Conservation (phyloP, 257 asterid genomes). For the Nemophila menziesii region DNA sequence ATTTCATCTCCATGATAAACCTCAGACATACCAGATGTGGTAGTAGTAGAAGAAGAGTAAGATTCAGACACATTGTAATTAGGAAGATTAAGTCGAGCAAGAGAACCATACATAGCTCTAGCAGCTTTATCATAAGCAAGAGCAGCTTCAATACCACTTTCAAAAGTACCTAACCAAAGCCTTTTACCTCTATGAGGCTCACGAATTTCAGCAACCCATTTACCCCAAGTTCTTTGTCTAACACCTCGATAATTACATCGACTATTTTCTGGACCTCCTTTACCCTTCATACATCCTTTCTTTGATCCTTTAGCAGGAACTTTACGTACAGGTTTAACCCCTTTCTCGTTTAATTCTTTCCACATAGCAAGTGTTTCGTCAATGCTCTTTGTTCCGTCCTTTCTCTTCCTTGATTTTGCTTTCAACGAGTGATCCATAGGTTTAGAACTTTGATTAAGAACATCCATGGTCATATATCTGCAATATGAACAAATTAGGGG, state of each 20-base stretch:
- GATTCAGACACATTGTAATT: not conserved
- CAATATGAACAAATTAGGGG: no score
- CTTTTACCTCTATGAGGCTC: conserved; percentile 27
- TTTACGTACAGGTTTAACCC: conserved; percentile 11
- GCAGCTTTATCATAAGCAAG: conserved; percentile 34
- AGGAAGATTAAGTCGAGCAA: conserved; percentile 24
- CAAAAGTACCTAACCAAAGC: conserved; percentile 33
- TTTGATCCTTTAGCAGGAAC: conserved; percentile 32
- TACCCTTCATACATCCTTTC: conserved; percentile 34
- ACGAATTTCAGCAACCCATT: conserved; percentile 37
- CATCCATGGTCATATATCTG: no score
- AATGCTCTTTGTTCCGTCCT: conserved; percentile 9
- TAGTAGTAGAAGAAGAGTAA: conserved; percentile 14
- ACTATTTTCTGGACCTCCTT: conserved; percentile 19
- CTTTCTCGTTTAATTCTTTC: conserved; percentile 25
- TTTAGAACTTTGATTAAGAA: no score
- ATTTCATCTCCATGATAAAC: conserved; percentile 15
- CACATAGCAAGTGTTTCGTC: conserved; percentile 25
- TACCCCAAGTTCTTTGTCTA: conserved; percentile 36
- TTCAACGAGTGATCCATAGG: conserved; percentile 14
- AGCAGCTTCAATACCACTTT: conserved; percentile 23
- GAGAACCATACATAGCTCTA: conserved; percentile 25
- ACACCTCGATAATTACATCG: conserved; percentile 28
- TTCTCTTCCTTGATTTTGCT: conserved; percentile 19
- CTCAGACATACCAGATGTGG: conserved; percentile 31